These are phyloP conservation scores for Tetradesmus lagerheimii DNA, from an alignment of 139 green algal species.

Conservation along the genomic window DNA sequence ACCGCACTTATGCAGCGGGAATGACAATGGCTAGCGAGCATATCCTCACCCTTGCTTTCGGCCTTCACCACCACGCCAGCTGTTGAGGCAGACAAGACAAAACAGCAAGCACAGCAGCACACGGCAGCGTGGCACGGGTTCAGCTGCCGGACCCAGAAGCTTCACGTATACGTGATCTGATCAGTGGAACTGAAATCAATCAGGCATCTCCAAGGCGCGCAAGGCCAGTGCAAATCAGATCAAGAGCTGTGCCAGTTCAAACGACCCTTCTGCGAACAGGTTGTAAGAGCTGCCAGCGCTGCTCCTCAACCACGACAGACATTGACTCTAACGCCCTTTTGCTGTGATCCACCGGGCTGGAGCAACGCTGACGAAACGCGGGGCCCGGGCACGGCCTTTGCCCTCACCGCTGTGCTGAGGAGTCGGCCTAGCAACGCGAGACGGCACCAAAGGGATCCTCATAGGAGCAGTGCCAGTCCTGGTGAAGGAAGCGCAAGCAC, in stretches of 20 bases:
- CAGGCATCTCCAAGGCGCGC: background rate
- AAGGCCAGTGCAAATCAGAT: background rate
- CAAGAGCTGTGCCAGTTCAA: background rate
- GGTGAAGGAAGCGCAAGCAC: background rate
- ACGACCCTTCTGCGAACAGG: background rate
- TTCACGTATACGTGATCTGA: background rate
- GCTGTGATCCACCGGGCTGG: too few species aligned
- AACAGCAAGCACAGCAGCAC: background rate
- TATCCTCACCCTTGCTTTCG: background rate
- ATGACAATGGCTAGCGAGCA: too few species aligned
- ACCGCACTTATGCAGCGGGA: too few species aligned
- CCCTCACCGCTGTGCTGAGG: background rate
- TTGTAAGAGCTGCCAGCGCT: background rate
- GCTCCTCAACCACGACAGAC: background rate
- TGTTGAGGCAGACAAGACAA: background rate
- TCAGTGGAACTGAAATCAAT: background rate
- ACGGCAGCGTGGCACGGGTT: background rate
- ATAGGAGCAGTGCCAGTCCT: background rate
- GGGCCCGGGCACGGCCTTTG: background rate
- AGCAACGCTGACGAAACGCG: background rate
- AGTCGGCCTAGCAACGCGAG: background rate
- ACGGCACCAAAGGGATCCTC: background rate
- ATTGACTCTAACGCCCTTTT: background rate
- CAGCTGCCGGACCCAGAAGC: background rate
- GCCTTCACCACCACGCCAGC: background rate